Evolutionary conservation across 306 rosid species (phyloP), one percentile per base, ranked within the genome.

Genomic region (Leucaena leucocephala): DNA sequence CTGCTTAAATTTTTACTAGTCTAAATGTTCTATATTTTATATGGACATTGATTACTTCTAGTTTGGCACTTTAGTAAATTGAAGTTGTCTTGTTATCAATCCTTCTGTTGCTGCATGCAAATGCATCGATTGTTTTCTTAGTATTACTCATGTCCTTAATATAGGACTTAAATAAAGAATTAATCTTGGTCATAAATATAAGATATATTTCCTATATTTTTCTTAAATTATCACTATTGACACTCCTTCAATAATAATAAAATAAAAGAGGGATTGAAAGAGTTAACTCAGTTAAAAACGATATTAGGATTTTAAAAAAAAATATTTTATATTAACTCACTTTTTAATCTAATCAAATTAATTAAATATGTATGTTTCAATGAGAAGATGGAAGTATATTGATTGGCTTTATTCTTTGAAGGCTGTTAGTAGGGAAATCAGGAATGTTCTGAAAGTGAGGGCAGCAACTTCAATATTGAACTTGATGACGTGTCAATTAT

Each of bases 401-500:
- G 11, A 38, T 22, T 72, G 80, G 13, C 27, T 54, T 58, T 74
- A 39, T 69, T 77, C 39, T 66, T 16, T 68, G 73, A 78, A 95
- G 99, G 88, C 88, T 77, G 98, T 95, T 40, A 88, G 99, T 84
- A 86, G 96, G 86, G 94, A 95, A 82, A 95, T 91, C 46, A 85
- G 96, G 79, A 90, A 89, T 85, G 72, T 89, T 80, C 82, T 95
- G 84, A 89, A 92, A 44, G 96, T 84, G 77, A 91, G 94, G 72
- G 99, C 96, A n/a, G 84, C 92, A 85, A 90, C 84, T 95, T 95
- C 87, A 87, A 93, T 40, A 85, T 93, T 68, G 96, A 91, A 70
- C 91, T 93, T 65, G 99, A 95, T 76, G 98, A 95, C 81, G 98
- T 93, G 57, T 95, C 98, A 11, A 95, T 95, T 59, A 90, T 91